A percentile compares a stretch with the other conserved stretches of the same genome.
phyloP scores from a whole-genome alignment of 352 stramenopile species.

The Phytophthora chlamydospora region DNA sequence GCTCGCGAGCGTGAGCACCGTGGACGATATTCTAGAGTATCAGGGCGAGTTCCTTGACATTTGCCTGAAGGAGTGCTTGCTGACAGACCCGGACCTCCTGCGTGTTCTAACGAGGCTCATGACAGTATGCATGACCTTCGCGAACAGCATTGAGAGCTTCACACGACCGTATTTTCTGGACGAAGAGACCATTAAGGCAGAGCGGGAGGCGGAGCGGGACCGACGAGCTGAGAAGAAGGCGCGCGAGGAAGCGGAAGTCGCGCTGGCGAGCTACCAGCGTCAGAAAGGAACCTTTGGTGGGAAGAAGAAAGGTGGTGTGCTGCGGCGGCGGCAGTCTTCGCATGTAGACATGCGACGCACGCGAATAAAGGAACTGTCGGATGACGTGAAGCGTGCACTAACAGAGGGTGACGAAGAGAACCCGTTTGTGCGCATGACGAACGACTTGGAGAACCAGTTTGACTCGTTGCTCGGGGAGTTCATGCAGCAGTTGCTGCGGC shows the following conservation, averaged over 20 bases:
- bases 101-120: conserved; percentile 95
- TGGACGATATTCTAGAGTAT: conserved; percentile 95
- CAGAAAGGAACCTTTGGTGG: conserved; percentile 41
- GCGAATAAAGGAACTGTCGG: conserved; percentile 82
- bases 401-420: conserved; percentile 77
- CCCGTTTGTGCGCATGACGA: conserved; percentile 76
- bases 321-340: conserved; percentile 75
- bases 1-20: conserved; percentile 76
- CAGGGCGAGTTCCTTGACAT: conserved; percentile 97
- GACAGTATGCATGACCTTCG: conserved; percentile 96
- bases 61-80: conserved; percentile 96
- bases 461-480: conserved; percentile 88
- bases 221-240: conserved; percentile 82
- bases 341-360: conserved; percentile 78
- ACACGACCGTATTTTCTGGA: conserved; percentile 82
- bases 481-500: conserved; percentile 88
- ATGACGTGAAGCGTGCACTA: conserved; percentile 77
- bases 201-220: conserved; percentile 78
- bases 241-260: conserved; percentile 75
- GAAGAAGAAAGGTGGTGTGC: conserved; percentile 61
- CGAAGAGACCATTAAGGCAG: conserved; percentile 86
- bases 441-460: conserved; percentile 87
- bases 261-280: conserved; percentile 69
- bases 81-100: conserved; percentile 96
- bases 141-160: conserved; percentile 94